Conservation (phyloP, 331 rosid genomes). For the Rosa hybrid region DNA sequence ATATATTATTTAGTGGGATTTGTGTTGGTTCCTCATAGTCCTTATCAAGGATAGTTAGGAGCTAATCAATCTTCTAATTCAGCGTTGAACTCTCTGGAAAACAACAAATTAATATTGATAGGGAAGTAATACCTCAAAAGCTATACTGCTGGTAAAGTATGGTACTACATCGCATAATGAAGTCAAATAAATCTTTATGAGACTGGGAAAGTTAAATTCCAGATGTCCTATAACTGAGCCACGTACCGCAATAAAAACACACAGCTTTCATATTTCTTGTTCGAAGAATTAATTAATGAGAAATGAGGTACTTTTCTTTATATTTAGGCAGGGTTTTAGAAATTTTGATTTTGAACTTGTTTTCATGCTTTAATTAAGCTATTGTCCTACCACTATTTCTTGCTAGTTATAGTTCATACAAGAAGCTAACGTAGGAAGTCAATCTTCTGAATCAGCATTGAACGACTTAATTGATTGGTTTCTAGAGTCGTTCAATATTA, state of each 20-base stretch:
- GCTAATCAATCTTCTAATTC: neutral
- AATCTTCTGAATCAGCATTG: neutral
- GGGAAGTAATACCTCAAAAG: neutral
- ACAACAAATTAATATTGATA: neutral
- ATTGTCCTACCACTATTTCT: too few relatives aligned
- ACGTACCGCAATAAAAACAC: neutral
- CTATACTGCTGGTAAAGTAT: too few relatives aligned
- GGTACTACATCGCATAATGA: neutral
- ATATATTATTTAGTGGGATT: too few relatives aligned
- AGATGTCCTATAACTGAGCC: neutral
- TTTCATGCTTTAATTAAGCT: too few relatives aligned
- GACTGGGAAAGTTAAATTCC: neutral
- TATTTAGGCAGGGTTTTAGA: too few relatives aligned
- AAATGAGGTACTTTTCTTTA: neutral
- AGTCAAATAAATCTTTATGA: neutral
- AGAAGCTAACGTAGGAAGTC: slow-evolving; percentile 12
- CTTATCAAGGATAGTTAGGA: neutral
- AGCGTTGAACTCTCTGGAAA: neutral
- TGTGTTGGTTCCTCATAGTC: too few relatives aligned
- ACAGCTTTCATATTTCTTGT: neutral
- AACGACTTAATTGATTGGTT: neutral
- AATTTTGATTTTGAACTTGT: too few relatives aligned
- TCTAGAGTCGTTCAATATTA: too few relatives aligned
- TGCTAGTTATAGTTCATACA: too few relatives aligned
- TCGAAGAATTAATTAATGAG: neutral